These are phyloP conservation scores for Candida glaebosa DNA, from an alignment of 805 yeast species.

Conservation along the genomic window DNA sequence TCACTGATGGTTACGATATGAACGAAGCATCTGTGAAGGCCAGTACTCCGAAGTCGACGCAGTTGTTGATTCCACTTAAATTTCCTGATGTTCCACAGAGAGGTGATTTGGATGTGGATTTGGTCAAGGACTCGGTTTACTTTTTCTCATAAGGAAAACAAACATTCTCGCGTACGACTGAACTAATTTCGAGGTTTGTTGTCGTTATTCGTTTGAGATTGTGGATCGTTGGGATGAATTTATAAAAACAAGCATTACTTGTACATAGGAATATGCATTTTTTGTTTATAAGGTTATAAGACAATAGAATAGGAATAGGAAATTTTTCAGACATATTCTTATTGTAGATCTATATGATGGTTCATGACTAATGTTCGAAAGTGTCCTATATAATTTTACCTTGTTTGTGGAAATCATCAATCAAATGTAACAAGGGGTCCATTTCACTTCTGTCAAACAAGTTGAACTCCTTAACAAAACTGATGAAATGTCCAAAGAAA, in stretches of 20 bases:
- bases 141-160: slow-evolving; percentile 53
- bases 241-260: slow-evolving; percentile 1
- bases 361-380: not conserved
- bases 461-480: slow-evolving; percentile 80
- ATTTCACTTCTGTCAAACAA: slow-evolving; percentile 77
- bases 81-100: slow-evolving; percentile 72
- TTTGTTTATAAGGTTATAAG: slow-evolving; percentile 5
- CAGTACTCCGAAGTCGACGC: slow-evolving; percentile 25
- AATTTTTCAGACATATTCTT: not conserved
- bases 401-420: slow-evolving; percentile 77
- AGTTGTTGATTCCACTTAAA: slow-evolving; percentile 61
- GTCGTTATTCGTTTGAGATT: too few relatives aligned
- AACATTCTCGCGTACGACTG: too few relatives aligned
- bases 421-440: slow-evolving; percentile 72
- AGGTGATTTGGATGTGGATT: slow-evolving; percentile 80
- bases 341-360: not conserved
- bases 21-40: slow-evolving; percentile 19
- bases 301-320: slow-evolving; percentile 1
- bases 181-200: too few relatives aligned
- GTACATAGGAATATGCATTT: slow-evolving; percentile 5
- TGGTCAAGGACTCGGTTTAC: slow-evolving; percentile 69
- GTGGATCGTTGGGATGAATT: not conserved
- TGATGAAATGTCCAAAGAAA: slow-evolving; percentile 88
- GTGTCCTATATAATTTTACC: slow-evolving; percentile 61
- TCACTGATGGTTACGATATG: slow-evolving; percentile 37